phyloP scores from a whole-genome alignment of 2,329 filamentous ascomycete species.

The Ascochyta clinopodiicola region DNA sequence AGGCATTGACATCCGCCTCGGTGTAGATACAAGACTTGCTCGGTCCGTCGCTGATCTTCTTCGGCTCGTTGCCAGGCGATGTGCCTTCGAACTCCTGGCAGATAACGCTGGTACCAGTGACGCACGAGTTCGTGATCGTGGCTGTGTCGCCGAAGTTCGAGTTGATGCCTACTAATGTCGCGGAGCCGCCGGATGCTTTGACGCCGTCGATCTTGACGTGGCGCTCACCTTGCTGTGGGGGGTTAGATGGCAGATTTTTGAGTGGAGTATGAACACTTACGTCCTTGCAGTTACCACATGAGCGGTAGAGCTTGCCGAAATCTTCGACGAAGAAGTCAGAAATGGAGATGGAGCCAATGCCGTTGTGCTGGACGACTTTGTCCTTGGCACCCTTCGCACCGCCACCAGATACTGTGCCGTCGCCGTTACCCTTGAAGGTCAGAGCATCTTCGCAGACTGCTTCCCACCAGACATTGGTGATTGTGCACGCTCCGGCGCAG shows the following conservation, averaged over 20 bases:
- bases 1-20: slow-evolving; percentile 26
- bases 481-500: slow-evolving; percentile 57
- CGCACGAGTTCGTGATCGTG: slow-evolving; percentile 37
- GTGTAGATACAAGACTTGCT: slow-evolving; percentile 31
- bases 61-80: slow-evolving; percentile 26
- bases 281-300: slow-evolving; percentile 59
- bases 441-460: slow-evolving; percentile 52
- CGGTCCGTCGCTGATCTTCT: slow-evolving; percentile 19
- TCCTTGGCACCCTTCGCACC: slow-evolving; percentile 48
- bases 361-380: slow-evolving; percentile 52
- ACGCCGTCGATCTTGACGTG: slow-evolving; percentile 36
- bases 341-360: slow-evolving; percentile 48
- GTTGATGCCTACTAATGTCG: slow-evolving; percentile 55
- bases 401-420: slow-evolving; percentile 49
- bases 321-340: slow-evolving; percentile 43
- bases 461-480: slow-evolving; percentile 55
- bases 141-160: slow-evolving; percentile 58
- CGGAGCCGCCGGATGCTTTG: not conserved
- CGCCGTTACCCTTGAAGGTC: slow-evolving; percentile 44
- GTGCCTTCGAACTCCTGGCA: slow-evolving; percentile 34
- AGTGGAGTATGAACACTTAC: slow-evolving; percentile 51
- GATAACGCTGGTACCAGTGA: slow-evolving; percentile 24
- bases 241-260: slow-evolving; percentile 32
- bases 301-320: slow-evolving; percentile 54
- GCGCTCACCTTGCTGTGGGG: slow-evolving; percentile 46